Percentiles rank a stretch among this genome's conserved stretches.
Conservation (phyloP, 2,329 filamentous ascomycete genomes). For the Fusarium transvaalense region DNA sequence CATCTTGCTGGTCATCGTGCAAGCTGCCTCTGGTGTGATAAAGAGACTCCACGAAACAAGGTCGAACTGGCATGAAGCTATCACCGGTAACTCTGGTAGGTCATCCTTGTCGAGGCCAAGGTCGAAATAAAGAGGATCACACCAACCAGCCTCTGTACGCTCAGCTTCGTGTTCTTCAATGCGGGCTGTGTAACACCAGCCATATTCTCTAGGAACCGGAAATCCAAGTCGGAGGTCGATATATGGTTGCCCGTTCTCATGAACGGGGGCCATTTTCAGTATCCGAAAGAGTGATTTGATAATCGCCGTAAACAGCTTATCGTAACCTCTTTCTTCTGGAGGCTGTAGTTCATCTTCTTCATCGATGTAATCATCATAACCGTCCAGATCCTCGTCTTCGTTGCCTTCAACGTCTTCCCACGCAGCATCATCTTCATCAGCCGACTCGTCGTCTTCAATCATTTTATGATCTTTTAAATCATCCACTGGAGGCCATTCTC, state of each 20-base stretch:
- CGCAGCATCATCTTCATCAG: background rate
- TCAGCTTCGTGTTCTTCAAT: conserved; percentile 13
- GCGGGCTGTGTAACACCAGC: background rate
- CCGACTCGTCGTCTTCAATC: background rate
- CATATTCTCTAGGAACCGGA: conserved; percentile 13
- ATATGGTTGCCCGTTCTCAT: conserved; percentile 12
- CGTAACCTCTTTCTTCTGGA: conserved; percentile 13
- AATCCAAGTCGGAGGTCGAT: conserved; percentile 11
- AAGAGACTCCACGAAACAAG: conserved; percentile 22
- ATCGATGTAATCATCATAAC: background rate
- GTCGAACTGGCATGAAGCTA: conserved; percentile 13
- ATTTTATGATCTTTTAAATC: accelerated
- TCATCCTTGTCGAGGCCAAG: background rate
- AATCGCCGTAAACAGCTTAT: background rate
- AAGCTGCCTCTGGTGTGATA: background rate
- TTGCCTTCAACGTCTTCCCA: background rate
- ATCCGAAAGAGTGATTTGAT: conserved; percentile 5
- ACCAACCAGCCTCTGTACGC: background rate
- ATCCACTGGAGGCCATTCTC: background rate
- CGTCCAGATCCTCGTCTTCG: background rate
- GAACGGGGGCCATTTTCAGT: conserved; percentile 8
- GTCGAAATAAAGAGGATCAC: conserved; percentile 6
- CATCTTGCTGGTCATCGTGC: conserved; percentile 14
- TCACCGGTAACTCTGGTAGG: conserved; percentile 5
- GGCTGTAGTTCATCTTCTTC: conserved; percentile 1